Base-by-base conservation (phyloP, 2,329 filamentous ascomycete species). In the Emmonsia crescens region DNA sequence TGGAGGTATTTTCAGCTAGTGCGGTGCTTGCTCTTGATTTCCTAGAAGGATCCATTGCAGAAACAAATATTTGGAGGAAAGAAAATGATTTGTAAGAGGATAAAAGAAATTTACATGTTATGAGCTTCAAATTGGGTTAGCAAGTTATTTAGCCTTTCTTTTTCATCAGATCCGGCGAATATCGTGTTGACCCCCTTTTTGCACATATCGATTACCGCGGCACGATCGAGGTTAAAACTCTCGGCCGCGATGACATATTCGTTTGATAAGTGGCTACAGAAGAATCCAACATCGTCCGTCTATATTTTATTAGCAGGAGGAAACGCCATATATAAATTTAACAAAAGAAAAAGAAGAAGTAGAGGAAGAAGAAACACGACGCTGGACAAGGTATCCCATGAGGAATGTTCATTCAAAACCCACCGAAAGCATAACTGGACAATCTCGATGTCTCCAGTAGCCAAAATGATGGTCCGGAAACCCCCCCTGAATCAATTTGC, bases 201-300 rank as follows among this genome's bases (percentile, higher is more conserved):
- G n/a, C 83, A 84, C 24, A 93, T 73, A 0, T 72, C 71, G 61
- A 84, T 77, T 8, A 86, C 66, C 27, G 82, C 77, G 0, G 66
- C 61, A 16, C 75, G 72, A 33, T 66, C 70, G 16, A 94, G 78
- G 0, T 74, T 71, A 68, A 94, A 94, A 70, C 92, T 85, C 66
- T 85, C 74, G 1, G 87, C 85, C 3, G 88, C 87, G 2, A 94
- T 81, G 8, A 79, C 76, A 72, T 92, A 93, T 72, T 95, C 90
- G 66, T 91, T 86, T 0, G 88, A 91, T 3, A 92, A 74, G 0
- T 83, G 80, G 69, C 88, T 92, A 57, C 86, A 86, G 68, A 94
- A 94, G 27, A 94, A 84, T 1, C 89, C 90, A 10, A 93, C 87
- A 68, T 94, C 89, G 70, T 94, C 90, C 1, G 89, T 94, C 88